Percentiles rank a stretch among this genome's conserved stretches.
These are phyloP conservation scores for Pseudogymnoascus sp. DNA, from an alignment of 2,329 filamentous ascomycete species.

Conservation along the genomic window DNA sequence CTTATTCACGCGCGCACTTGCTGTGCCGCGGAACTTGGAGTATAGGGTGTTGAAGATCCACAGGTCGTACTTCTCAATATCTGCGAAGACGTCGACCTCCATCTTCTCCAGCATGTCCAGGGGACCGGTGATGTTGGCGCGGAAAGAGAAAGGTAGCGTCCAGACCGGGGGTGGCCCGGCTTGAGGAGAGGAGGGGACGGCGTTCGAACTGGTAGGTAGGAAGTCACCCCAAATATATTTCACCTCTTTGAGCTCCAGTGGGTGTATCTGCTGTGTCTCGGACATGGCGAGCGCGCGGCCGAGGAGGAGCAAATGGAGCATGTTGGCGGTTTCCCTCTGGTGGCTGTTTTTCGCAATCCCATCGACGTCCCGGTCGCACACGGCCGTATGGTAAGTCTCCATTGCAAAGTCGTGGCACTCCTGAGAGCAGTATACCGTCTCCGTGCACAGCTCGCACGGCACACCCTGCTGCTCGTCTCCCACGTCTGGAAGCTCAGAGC, in stretches of 20 bases:
- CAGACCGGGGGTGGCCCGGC: slow-evolving; percentile 51
- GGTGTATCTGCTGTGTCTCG: slow-evolving; percentile 50
- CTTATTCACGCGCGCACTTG: slow-evolving; percentile 71
- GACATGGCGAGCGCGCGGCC: slow-evolving; percentile 56
- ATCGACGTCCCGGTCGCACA: slow-evolving; percentile 60
- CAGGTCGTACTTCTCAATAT: slow-evolving; percentile 52
- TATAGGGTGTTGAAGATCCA: slow-evolving; percentile 91
- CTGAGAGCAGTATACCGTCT: slow-evolving; percentile 58
- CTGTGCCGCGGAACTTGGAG: slow-evolving; percentile 86
- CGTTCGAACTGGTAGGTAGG: slow-evolving; percentile 42
- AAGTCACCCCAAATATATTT: slow-evolving; percentile 67
- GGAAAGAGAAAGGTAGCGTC: slow-evolving; percentile 71
- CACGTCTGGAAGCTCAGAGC: slow-evolving; percentile 59
- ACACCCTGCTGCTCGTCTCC: slow-evolving; percentile 38
- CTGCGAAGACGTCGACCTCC: slow-evolving; percentile 67
- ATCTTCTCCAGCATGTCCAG: slow-evolving; percentile 76
- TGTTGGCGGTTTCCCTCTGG: slow-evolving; percentile 49
- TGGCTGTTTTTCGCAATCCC: slow-evolving; percentile 57
- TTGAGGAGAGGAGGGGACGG: slow-evolving; percentile 45
- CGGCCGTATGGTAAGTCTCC: slow-evolving; percentile 53
- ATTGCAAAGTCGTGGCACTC: slow-evolving; percentile 51
- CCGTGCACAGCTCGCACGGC: slow-evolving; percentile 52
- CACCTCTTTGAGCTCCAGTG: slow-evolving; percentile 55
- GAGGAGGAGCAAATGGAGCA: slow-evolving; percentile 55
- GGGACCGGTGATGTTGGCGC: slow-evolving; percentile 64